These are phyloP conservation scores for Tuctoria greenei DNA, from an alignment of 176 grass and related monocot species.

Conservation along the genomic window DNA sequence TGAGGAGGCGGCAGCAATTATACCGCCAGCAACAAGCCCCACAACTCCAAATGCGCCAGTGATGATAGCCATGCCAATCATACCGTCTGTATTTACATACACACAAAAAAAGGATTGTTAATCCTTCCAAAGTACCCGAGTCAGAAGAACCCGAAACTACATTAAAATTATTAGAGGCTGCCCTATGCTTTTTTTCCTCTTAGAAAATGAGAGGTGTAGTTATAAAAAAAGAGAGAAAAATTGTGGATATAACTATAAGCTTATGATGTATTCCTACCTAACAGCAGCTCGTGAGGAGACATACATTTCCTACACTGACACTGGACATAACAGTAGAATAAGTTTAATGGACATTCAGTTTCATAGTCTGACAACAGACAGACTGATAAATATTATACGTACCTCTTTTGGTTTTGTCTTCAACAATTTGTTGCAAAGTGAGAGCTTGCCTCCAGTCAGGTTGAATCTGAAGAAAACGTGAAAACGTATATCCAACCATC, in stretches of 20 bases:
- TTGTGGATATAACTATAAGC: neutral
- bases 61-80: slow-evolving; percentile 90
- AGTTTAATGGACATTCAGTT: neutral
- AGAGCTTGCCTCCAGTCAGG: slow-evolving; percentile 92
- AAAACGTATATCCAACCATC: slow-evolving; percentile 7
- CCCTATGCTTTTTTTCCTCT: neutral
- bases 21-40: slow-evolving; percentile 77
- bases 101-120: slow-evolving; percentile 14
- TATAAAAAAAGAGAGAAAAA: too few species aligned
- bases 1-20: slow-evolving; percentile 61
- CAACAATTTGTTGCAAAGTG: slow-evolving; percentile 70
- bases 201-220: neutral
- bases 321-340: neutral
- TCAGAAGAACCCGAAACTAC: neutral
- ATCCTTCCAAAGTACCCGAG: neutral
- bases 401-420: slow-evolving; percentile 89
- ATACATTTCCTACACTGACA: neutral
- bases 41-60: slow-evolving; percentile 73
- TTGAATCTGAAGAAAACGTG: slow-evolving; percentile 57
- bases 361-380: neutral
- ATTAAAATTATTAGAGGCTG: neutral
- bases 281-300: neutral
- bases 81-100: slow-evolving; percentile 64
- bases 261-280: neutral
- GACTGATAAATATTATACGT: slow-evolving; percentile 21